phyloP scores from a whole-genome alignment of 2,329 filamentous ascomycete species.

The Botryotinia narcissicola region DNA sequence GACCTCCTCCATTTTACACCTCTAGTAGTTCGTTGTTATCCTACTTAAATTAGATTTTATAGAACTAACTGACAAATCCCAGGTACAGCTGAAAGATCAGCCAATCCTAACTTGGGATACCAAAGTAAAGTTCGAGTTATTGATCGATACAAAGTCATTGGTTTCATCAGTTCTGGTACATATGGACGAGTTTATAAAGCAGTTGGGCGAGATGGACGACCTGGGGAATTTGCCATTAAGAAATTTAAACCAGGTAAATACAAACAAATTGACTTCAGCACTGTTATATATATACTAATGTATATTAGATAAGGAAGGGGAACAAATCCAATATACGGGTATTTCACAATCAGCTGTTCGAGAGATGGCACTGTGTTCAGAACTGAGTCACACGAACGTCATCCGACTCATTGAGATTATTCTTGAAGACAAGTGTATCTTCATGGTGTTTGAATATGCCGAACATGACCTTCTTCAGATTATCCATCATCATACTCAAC shows the following conservation, averaged over 20 bases:
- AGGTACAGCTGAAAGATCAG: conserved; percentile 55
- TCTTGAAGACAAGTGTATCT: conserved; percentile 97
- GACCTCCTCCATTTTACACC: conserved; percentile 31
- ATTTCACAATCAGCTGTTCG: conserved; percentile 96
- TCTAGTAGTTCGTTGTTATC: conserved; percentile 34
- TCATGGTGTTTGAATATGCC: conserved; percentile 98
- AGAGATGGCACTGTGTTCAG: conserved; percentile 95
- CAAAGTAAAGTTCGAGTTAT: conserved; percentile 82
- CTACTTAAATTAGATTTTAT: conserved; percentile 39
- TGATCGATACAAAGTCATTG: conserved; percentile 93
- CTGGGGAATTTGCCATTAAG: conserved; percentile 94
- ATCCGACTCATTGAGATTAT: conserved; percentile 94
- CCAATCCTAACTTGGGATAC: conserved; percentile 49
- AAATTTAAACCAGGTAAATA: conserved; percentile 58
- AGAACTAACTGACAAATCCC: conserved; percentile 24
- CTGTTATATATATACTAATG: conserved; percentile 7
- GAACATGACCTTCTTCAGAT: conserved; percentile 97
- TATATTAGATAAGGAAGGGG: conserved; percentile 80
- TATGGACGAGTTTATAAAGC: conserved; percentile 99
- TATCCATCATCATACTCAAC: conserved; percentile 92
- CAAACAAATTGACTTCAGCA: neutral
- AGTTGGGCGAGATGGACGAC: conserved; percentile 66
- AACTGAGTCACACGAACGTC: conserved; percentile 84
- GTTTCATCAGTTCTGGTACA: conserved; percentile 96
- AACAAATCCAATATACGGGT: conserved; percentile 90